phyloP scores from a whole-genome alignment of 2,329 filamentous ascomycete genomes.

The Grosmannia clavigera region DNA sequence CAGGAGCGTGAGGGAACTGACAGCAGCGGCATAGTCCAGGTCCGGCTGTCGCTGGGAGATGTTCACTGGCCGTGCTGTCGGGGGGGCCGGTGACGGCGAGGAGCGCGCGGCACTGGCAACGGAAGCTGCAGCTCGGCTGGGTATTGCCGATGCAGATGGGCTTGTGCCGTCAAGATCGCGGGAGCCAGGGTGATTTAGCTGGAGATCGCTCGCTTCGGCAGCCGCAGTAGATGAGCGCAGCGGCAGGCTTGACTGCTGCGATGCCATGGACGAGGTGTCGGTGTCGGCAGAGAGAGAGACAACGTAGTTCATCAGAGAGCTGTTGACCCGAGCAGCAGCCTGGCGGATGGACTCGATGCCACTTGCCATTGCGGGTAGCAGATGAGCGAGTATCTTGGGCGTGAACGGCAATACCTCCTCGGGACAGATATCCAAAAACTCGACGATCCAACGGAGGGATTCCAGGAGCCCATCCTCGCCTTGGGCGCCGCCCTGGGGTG shows the following conservation, averaged over 20 bases:
- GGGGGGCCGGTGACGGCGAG: conserved; percentile 16
- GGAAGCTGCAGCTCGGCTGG: conserved; percentile 30
- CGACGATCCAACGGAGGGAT: conserved; percentile 87
- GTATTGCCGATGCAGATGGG: conserved; percentile 27
- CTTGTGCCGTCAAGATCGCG: conserved; percentile 41
- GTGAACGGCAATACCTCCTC: conserved; percentile 94
- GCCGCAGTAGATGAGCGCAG: background rate
- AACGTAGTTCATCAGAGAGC: conserved; percentile 85
- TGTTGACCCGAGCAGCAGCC: conserved; percentile 81
- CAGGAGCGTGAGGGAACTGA: conserved; percentile 81
- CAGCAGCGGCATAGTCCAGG: conserved; percentile 90
- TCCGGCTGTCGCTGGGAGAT: conserved; percentile 45
- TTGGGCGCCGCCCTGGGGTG: conserved; percentile 50
- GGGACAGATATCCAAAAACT: conserved; percentile 92
- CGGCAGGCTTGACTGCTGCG: conserved; percentile 15
- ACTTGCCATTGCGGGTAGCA: conserved; percentile 88
- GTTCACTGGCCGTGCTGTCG: conserved; percentile 19
- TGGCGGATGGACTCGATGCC: conserved; percentile 80
- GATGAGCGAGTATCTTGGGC: conserved; percentile 78
- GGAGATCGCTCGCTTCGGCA: conserved; percentile 30
- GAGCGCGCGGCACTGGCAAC: conserved; percentile 23
- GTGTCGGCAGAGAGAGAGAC: conserved; percentile 73
- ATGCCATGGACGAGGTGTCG: conserved; percentile 20
- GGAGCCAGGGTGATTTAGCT: conserved; percentile 39
- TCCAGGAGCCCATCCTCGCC: conserved; percentile 78